phyloP scores from a whole-genome alignment of 148 eudicot genomes.

The Camellia lanceoleosa region DNA sequence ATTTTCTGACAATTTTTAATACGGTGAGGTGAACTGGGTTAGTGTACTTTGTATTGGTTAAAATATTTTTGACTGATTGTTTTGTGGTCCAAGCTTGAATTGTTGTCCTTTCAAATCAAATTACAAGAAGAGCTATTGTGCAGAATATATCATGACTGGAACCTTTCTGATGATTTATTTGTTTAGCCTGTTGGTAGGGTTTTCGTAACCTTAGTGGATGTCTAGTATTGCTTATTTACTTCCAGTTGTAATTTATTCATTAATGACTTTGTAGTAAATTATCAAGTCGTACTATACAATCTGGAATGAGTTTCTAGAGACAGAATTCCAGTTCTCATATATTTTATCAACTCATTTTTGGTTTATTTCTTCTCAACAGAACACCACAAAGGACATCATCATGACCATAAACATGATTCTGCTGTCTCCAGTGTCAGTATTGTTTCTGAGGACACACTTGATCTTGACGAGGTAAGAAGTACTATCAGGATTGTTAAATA shows the following conservation, averaged over 20 bases:
- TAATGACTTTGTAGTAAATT: neutral
- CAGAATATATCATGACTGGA: neutral
- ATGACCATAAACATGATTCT: conserved; percentile 66
- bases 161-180: conserved; percentile 3
- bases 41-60: neutral
- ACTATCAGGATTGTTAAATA: neutral
- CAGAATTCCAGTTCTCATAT: conserved; percentile 5
- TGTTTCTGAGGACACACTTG: conserved; percentile 79
- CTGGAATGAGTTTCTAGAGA: neutral
- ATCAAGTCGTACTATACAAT: neutral
- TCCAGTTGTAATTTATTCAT: neutral
- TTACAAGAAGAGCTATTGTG: neutral
- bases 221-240: neutral
- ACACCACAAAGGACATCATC: conserved; percentile 75
- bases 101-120: neutral
- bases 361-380: conserved; percentile 28
- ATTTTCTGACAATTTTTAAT: neutral
- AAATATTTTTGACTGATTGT: neutral
- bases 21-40: neutral
- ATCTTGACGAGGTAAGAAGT: conserved; percentile 79
- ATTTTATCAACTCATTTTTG: neutral
- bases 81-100: neutral
- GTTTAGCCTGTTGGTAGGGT: neutral
- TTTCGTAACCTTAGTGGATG: neutral
- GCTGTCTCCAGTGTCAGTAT: conserved; percentile 89